A percentile compares a stretch with the other conserved stretches of the same genome.
These are phyloP conservation scores for Dipteronia dyeriana DNA, from an alignment of 345 rosid genomes.

Conservation along the genomic window DNA sequence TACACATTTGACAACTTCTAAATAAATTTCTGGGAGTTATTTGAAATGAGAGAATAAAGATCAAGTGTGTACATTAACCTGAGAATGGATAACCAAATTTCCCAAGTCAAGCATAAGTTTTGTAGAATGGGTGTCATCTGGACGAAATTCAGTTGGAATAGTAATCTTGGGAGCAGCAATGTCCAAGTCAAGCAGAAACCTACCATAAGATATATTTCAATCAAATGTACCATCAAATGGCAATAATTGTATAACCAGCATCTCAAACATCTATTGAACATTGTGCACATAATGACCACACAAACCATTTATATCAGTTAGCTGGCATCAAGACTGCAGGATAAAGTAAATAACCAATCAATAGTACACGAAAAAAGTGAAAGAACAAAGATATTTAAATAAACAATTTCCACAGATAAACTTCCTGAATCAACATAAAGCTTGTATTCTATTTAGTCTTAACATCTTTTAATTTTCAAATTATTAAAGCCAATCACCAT, in stretches of 20 bases:
- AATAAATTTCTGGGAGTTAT: constrained; percentile 8
- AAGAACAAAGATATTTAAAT: not conserved
- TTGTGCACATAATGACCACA: not conserved
- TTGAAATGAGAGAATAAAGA: constrained; percentile 5
- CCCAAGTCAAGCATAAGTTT: constrained; percentile 97
- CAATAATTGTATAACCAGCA: not conserved
- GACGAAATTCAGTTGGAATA: constrained; percentile 89
- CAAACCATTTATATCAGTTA: not conserved
- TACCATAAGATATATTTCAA: constrained; percentile 31
- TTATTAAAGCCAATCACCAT: not conserved
- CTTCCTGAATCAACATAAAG: not conserved
- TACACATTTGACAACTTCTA: constrained; percentile 24
- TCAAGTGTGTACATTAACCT: constrained; percentile 47
- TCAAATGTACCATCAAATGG: constrained; percentile 2
- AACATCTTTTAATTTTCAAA: not conserved
- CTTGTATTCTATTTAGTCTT: not conserved
- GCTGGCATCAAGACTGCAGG: not conserved
- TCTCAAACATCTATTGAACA: constrained; percentile 4
- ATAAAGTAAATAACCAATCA: not conserved
- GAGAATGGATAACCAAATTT: constrained; percentile 82
- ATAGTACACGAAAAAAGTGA: not conserved
- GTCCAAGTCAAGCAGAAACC: constrained; percentile 94
- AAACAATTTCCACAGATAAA: constrained; percentile 5
- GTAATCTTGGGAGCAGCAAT: constrained; percentile 99
- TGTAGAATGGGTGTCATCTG: constrained; percentile 67